These are phyloP conservation scores for Chaetoceros tenuissimus DNA, from an alignment of 108 stramenopile species.

Conservation along the genomic window DNA sequence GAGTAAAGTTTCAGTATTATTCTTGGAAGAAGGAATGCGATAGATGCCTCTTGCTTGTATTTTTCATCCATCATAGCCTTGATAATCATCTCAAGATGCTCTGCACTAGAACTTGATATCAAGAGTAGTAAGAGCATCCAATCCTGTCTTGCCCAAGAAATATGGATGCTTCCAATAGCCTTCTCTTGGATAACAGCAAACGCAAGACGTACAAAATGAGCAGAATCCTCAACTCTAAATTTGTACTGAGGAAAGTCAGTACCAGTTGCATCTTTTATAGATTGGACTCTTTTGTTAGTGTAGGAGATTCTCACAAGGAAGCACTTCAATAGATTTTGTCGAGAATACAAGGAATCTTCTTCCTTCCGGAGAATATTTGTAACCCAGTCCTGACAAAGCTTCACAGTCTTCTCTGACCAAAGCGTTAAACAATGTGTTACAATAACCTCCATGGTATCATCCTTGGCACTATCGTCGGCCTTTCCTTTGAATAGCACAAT, in stretches of 20 bases:
- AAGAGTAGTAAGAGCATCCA: constrained; percentile 33
- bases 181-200: not conserved
- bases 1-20: constrained; percentile 46
- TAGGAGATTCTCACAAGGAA: too few species aligned
- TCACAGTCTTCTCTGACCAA: too few species aligned
- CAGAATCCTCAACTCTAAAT: constrained; percentile 5
- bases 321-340: too few species aligned
- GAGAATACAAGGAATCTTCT: too few species aligned
- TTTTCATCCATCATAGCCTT: constrained; percentile 19
- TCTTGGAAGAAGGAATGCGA: constrained; percentile 2
- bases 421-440: too few species aligned
- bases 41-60: constrained; percentile 5
- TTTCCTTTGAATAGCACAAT: too few species aligned
- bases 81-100: constrained; percentile 23
- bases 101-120: constrained; percentile 21
- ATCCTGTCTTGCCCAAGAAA: constrained; percentile 17
- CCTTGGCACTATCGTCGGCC: too few species aligned
- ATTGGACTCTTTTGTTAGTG: too few species aligned
- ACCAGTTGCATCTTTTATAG: constrained; percentile 2
- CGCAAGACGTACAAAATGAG: not conserved
- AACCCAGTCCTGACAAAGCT: too few species aligned
- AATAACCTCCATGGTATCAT: too few species aligned
- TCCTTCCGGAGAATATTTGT: too few species aligned
- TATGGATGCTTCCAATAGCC: constrained; percentile 1
- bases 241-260: not conserved